Evolutionary conservation across 345 rosid species (phyloP), one percentile per base, ranked within the genome.

Genomic region (Citrus mangshanensis): DNA sequence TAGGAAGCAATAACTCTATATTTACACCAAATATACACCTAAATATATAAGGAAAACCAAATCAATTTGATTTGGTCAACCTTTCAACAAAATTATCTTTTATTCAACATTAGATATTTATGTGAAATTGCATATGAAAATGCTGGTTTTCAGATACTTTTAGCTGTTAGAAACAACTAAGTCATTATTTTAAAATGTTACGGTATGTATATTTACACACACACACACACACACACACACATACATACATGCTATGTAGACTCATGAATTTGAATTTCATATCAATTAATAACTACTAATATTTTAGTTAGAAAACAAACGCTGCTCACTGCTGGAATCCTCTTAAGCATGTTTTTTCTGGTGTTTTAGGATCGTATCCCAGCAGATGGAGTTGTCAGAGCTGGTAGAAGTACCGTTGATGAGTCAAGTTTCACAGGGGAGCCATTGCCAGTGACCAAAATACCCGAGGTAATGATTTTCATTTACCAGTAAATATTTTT

Each of bases 361-460:
- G 81, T 77, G 24, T 74, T 81, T 68, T 80, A 93, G 99, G 99
- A 95, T 82, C 92, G 97, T 73, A 85, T 93, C 81, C 99, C 99
- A 54, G 96, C 94, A 55, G 99, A 95, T 85, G 99, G 97, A 79
- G 83, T 90, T 40, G 98, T 93, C 81, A 93, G 81, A 91, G 93
- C 93, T 65, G 99, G 99, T 80, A 93, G 97, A 88, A 95, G 99
- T 81, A 83, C 92, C 32, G 83, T 95, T 80, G 97, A 95, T 76
- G 99, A 93, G 82, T 93, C 99, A 78, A 92, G 97, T 87, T 95
- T 95, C 84, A 93, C 98, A 13, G 99, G 99, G 78, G 99, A 95
- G 89, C 97, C 98, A 69, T 83, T 95, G 91, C 98, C 98, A 62
- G 97, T 88, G 81, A 95, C 96, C 78, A 95, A 95, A 88, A 78